Base-by-base conservation (phyloP, 345 rosid species). In the Pistacia atlantica region DNA sequence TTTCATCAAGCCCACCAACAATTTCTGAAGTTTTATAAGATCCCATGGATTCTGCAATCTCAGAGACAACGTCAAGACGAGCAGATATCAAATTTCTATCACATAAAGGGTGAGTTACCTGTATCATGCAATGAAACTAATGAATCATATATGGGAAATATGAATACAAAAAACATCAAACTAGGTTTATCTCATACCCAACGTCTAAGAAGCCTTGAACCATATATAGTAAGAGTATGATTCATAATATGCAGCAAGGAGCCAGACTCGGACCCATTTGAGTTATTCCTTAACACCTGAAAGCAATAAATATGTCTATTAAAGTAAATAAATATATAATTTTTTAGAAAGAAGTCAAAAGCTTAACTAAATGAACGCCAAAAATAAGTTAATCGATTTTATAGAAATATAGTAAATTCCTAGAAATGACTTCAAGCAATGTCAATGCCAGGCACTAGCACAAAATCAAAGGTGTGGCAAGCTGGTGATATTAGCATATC, bases 21-120 rank as follows among this genome's bases (percentile, higher is more conserved):
- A 35, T 56, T 73, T 82, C 87, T 59, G 85, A 82, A 73, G 80
- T 83, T 84, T 80, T 92, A 74, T 69, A 77, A 67, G 90, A 88
- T 37, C 96, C 88, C 94, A 93, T 89, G 80, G 89, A 88, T 74
- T 88, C 93, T 80, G 88, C 84, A 80, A 93, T 93, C 90, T 95
- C 99, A 81, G 96, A 91, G 86, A 95, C 99, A 85, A 97, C 98
- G 87, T 90, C 96, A 79, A 93, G 99, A 78, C 99, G 99, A 87
- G 96, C 89, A 74, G 79, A 83, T 79, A 95, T 95, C 92, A 90
- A 82, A 84, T 86, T 88, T 88, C 85, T 86, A 78, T 90, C 90
- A 79, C 96, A 87, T 78, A 95, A 87, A 75, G 99, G 99, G 82
- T 93, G 98, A 85, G 87, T 85, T 84, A 95, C 97, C 99, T 95